Evolutionary conservation across 2,329 filamentous ascomycete species (phyloP), one percentile per base, ranked within the genome.

Genomic region (Rosellinia necatrix): DNA sequence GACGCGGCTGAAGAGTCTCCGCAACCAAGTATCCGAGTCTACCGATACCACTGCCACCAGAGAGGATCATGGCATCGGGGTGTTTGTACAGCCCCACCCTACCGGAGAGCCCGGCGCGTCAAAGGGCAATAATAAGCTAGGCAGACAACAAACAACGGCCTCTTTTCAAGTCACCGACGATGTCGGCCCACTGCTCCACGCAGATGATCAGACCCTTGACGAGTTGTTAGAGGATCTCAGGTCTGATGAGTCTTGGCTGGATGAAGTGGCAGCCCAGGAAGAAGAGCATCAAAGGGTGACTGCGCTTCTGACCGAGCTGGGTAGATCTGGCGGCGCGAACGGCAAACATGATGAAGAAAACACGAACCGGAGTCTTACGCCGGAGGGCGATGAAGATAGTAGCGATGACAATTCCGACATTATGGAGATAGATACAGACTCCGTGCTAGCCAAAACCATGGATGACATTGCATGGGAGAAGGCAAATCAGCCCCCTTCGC

Each of bases 141-240:
- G 27, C 44, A 48, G 32, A 34, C 37, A 35, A 38, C 48, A 37
- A 35, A 49, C 15, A 29, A 37, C 34, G 32, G 7, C 60, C 27
- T 29, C 59, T 35, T 9, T 37, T 34, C 46, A 50, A 10, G 21
- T 19, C 24, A 48, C 47, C 0, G 68, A 71, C 0, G 69, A 72
- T 37, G 71, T 75, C 0, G 75, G 76, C 34, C 66, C 71, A 1
- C 64, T 79, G 15, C 72, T 79, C 24, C 70, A 74, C 30, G 79
- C 77, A 2, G 80, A 82, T 60, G 80, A 83, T n/a, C 71, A 76
- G 42, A 79, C 76, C 1, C 70, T 84, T 0, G 76, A 83, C 51
- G 80, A 82, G 56, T 72, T 84, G 8, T 72, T 85, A 2, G 74
- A 72, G 2, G 74, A 77, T 24, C 71, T 80, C 7, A 71, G 70